Evolutionary conservation across 1,284 basidiomycete genomes (phyloP).

Genomic region (Earliella scabrosa): DNA sequence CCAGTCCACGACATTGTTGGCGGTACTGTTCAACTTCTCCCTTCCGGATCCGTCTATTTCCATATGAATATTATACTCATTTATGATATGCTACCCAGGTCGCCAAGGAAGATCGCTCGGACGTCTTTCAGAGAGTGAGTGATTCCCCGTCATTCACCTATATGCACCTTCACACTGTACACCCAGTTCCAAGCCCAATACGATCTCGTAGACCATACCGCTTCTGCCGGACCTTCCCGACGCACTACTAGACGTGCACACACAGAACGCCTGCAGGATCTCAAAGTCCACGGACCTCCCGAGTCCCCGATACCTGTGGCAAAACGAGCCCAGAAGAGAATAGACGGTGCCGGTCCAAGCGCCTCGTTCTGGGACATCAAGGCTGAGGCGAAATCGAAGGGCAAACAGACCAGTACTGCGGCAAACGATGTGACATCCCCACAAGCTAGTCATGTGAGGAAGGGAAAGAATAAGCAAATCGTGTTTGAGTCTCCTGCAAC

Average conservation of each 20-base stretch:
- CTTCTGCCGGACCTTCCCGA: constrained; percentile 54
- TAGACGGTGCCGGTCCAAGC: constrained; percentile 10
- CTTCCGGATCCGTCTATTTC: no score
- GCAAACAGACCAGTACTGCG: no score
- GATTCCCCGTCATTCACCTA: neutral
- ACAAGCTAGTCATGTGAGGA: neutral
- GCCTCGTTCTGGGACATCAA: constrained; percentile 32
- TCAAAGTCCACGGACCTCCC: constrained; percentile 20
- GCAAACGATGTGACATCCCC: neutral
- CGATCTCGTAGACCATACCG: constrained; percentile 60
- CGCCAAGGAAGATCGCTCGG: constrained; percentile 75
- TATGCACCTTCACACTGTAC: constrained; percentile 20
- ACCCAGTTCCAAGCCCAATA: constrained; percentile 65
- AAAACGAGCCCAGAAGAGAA: constrained; percentile 9
- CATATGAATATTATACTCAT: no score
- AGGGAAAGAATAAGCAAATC: constrained; percentile 9
- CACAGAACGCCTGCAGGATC: constrained; percentile 43
- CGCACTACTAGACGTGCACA: constrained; percentile 63
- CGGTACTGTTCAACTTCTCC: no score
- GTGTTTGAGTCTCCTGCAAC: constrained; percentile 1
- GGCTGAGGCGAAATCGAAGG: constrained; percentile 30
- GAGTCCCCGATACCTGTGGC: constrained; percentile 13
- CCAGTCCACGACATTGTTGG: no score
- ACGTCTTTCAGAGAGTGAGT: constrained; percentile 75
- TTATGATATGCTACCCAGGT: constrained; percentile 52